These are phyloP conservation scores for Scenedesmus sp. DNA, from an alignment of 163 green algal genomes.

Conservation along the genomic window DNA sequence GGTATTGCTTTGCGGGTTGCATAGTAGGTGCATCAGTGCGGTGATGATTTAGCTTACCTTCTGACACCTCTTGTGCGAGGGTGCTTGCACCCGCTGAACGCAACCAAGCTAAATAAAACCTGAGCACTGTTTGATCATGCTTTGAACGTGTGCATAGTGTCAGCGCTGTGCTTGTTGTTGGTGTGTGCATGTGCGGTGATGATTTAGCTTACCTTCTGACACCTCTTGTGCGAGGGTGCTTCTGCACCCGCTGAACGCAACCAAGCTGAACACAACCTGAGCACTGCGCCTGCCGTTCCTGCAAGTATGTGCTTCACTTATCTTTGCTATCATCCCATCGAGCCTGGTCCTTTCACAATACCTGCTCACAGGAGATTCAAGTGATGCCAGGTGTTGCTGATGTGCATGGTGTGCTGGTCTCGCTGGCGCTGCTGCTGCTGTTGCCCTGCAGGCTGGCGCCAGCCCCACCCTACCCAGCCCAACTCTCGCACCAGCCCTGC, in stretches of 20 bases:
- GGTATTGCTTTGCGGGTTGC: background rate
- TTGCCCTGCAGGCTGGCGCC: background rate
- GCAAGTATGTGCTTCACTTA: background rate
- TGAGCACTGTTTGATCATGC: constrained; percentile 20
- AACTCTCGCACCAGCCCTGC: constrained; percentile 61
- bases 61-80: constrained; percentile 54
- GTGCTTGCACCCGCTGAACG: background rate
- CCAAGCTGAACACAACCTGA: background rate
- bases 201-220: background rate
- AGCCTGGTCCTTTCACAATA: too few species aligned
- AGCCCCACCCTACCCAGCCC: constrained; percentile 30
- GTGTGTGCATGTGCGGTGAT: background rate
- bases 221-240: background rate
- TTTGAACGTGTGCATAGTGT: background rate
- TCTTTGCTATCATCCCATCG: background rate
- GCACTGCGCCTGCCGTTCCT: background rate
- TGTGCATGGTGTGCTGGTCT: background rate
- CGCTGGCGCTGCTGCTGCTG: background rate
- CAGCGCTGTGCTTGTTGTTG: background rate
- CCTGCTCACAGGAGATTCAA: too few species aligned
- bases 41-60: constrained; percentile 38
- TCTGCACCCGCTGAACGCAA: background rate
- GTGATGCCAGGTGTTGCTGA: too few species aligned
- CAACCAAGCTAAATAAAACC: constrained; percentile 38
- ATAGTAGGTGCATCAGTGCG: background rate